These are phyloP conservation scores for Spathaspora passalidarum DNA, from an alignment of 805 yeast genomes.

Conservation along the genomic window DNA sequence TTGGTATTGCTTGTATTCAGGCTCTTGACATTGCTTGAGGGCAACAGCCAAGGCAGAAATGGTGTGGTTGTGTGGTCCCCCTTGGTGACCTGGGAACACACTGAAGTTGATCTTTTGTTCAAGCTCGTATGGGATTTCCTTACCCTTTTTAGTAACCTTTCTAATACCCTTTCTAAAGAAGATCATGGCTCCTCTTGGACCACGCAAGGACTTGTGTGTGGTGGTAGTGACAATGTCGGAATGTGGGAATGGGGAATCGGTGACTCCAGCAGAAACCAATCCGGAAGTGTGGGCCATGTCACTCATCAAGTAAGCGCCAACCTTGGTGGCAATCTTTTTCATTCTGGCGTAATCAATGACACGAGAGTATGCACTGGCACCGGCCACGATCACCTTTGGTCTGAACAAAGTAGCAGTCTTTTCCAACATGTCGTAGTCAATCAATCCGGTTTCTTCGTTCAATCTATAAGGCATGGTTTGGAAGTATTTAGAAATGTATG, in stretches of 20 bases:
- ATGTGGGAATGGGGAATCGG: constrained; percentile 93
- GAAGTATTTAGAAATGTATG: constrained; percentile 93
- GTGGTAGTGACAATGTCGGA: constrained; percentile 98
- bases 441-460: constrained; percentile 85
- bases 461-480: constrained; percentile 99
- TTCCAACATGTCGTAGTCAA: constrained; percentile 94
- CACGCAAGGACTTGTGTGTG: constrained; percentile 97
- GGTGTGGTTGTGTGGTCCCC: constrained; percentile 99
- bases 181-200: constrained; percentile 99
- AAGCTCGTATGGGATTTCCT: constrained; percentile 85
- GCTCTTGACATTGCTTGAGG: constrained; percentile 86
- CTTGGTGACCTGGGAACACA: constrained; percentile 99
- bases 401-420: constrained; percentile 87
- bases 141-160: constrained; percentile 83
- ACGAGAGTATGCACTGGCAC: constrained; percentile 97
- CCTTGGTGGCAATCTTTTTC: constrained; percentile 94
- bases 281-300: constrained; percentile 99
- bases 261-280: constrained; percentile 91
- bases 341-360: constrained; percentile 94
- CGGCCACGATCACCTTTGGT: constrained; percentile 96
- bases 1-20: constrained; percentile 91
- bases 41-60: constrained; percentile 97
- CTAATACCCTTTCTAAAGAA: constrained; percentile 96
- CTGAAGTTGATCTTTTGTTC: constrained; percentile 96
- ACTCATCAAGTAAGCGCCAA: constrained; percentile 92